Evolutionary conservation across 2,329 filamentous ascomycete species (phyloP).

Genomic region (Fusarium pininemorale): DNA sequence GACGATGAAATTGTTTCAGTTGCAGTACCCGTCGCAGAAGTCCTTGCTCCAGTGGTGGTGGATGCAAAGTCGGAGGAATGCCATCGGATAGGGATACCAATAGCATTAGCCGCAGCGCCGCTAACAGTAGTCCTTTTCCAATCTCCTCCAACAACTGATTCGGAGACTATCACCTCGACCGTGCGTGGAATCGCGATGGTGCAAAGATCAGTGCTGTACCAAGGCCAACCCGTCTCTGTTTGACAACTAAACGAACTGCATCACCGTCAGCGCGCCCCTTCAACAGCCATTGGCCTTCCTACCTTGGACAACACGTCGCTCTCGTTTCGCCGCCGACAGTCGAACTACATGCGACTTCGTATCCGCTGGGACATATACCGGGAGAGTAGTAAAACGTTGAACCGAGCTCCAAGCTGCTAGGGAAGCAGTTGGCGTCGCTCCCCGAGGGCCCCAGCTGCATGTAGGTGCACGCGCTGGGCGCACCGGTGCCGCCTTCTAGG

Average conservation of each 20-base stretch:
- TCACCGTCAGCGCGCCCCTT: background rate
- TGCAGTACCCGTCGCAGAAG: background rate
- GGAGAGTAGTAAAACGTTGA: background rate
- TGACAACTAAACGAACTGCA: slow-evolving; percentile 3
- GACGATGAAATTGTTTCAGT: background rate
- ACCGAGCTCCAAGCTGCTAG: background rate
- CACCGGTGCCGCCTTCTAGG: background rate
- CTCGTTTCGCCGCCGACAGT: background rate
- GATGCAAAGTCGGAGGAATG: background rate
- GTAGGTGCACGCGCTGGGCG: background rate
- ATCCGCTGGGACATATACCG: background rate
- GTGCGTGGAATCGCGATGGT: background rate
- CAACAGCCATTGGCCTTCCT: background rate
- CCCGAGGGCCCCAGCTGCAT: background rate
- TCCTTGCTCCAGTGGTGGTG: background rate
- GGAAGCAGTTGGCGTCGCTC: background rate
- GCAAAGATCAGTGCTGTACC: slow-evolving; percentile 14
- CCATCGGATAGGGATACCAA: slow-evolving; percentile 8
- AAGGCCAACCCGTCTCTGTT: background rate
- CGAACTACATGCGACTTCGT: slow-evolving; percentile 1
- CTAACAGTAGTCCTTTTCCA: background rate
- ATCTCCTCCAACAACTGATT: background rate
- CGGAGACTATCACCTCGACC: background rate
- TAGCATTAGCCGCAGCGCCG: background rate
- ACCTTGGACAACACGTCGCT: slow-evolving; percentile 15